Evolutionary conservation across 2,329 filamentous ascomycete genomes (phyloP).

Genomic region (Diplodia sapinea): DNA sequence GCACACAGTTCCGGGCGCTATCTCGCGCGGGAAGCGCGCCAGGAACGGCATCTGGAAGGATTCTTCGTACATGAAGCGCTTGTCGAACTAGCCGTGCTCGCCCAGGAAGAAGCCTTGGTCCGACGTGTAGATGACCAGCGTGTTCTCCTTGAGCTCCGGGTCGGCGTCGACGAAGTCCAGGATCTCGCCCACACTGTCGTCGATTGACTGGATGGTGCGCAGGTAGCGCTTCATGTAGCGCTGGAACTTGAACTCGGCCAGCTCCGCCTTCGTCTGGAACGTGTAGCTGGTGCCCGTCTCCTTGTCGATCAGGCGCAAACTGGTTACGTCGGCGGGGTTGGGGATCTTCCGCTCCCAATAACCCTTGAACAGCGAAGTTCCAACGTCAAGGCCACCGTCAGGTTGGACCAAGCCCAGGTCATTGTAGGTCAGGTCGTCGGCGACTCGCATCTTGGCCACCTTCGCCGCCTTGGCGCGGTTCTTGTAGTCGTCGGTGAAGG

Average conservation of each 20-base stretch:
- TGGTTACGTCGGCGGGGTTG: conserved; percentile 42
- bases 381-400: conserved; percentile 53
- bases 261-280: conserved; percentile 50
- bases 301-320: conserved; percentile 52
- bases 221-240: conserved; percentile 64
- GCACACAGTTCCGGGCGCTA: conserved; percentile 49
- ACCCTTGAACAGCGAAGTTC: conserved; percentile 42
- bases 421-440: conserved; percentile 59
- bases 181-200: conserved; percentile 60
- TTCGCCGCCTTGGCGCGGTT: conserved; percentile 58
- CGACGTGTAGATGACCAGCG: conserved; percentile 60
- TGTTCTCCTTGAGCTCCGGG: conserved; percentile 51
- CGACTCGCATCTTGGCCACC: conserved; percentile 59
- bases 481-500: conserved; percentile 62
- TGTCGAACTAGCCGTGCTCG: conserved; percentile 65
- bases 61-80: conserved; percentile 65
- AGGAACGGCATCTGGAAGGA: conserved; percentile 64
- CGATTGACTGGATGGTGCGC: conserved; percentile 59
- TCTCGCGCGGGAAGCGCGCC: conserved; percentile 54
- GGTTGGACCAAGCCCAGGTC: conserved; percentile 59
- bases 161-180: conserved; percentile 55
- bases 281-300: conserved; percentile 55
- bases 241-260: conserved; percentile 62
- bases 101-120: conserved; percentile 64
- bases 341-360: conserved; percentile 50